These are phyloP conservation scores for Cytidiella melzeri DNA, from an alignment of 768 basidiomycete species.

Conservation along the genomic window DNA sequence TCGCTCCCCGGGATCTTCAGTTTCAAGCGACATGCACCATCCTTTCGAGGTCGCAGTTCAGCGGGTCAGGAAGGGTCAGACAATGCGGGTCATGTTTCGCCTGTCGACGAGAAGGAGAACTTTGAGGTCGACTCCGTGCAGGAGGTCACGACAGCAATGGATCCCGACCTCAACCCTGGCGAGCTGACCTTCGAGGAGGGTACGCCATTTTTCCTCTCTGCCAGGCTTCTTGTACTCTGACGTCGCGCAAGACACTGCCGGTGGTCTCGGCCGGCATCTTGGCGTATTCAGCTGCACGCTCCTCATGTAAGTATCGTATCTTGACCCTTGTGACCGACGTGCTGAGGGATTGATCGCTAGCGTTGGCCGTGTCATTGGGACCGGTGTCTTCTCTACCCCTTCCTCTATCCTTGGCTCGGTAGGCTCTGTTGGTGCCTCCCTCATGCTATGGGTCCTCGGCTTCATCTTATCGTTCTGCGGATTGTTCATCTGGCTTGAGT, in stretches of 20 bases:
- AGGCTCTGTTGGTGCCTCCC: constrained; percentile 51
- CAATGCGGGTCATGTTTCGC: too few species aligned
- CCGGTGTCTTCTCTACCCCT: constrained; percentile 61
- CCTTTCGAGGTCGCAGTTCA: background rate
- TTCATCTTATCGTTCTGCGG: constrained; percentile 54
- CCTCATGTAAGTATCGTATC: constrained; percentile 32
- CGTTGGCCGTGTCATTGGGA: constrained; percentile 54
- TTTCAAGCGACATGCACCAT: background rate
- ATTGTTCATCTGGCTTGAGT: constrained; percentile 57
- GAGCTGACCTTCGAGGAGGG: constrained; percentile 47
- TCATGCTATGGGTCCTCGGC: constrained; percentile 63
- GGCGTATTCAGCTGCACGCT: constrained; percentile 53
- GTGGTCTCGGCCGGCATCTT: constrained; percentile 51
- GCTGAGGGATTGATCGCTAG: constrained; percentile 14
- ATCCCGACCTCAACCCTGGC: constrained; percentile 21
- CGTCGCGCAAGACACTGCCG: constrained; percentile 34
- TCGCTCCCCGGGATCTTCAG: background rate
- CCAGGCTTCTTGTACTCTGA: background rate
- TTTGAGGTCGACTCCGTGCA: background rate
- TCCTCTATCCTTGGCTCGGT: constrained; percentile 53
- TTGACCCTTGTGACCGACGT: background rate
- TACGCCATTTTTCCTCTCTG: constrained; percentile 12
- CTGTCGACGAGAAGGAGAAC: background rate
- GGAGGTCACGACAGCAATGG: background rate
- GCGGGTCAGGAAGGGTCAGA: background rate